These are phyloP conservation scores for Corchorus olitorius DNA, from an alignment of 345 rosid genomes.

Conservation along the genomic window DNA sequence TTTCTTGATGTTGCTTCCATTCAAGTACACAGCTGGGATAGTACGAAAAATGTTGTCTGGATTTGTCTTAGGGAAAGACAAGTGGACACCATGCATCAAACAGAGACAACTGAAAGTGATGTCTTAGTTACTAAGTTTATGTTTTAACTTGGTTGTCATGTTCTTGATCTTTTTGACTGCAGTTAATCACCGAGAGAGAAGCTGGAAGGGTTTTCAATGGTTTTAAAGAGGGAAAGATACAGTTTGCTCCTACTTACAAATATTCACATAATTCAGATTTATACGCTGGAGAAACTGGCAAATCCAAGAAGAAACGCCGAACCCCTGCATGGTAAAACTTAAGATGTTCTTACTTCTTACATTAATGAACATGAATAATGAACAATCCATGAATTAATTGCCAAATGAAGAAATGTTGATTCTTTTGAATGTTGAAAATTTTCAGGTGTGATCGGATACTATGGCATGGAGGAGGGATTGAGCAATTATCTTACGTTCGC, in stretches of 20 bases:
- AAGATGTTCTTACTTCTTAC: background rate
- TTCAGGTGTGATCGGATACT: conserved; percentile 93
- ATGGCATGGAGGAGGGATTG: conserved; percentile 82
- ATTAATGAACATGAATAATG: background rate
- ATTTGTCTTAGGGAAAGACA: background rate
- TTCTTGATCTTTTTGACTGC: conserved; percentile 19
- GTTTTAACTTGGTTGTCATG: background rate
- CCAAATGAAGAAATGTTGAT: background rate
- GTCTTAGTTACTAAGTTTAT: background rate
- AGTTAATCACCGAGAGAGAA: conserved; percentile 84
- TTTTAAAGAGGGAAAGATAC: conserved; percentile 73
- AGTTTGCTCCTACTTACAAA: conserved; percentile 92
- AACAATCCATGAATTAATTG: background rate
- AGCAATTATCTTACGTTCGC: conserved; percentile 70
- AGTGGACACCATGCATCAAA: background rate
- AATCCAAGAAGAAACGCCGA: conserved; percentile 91
- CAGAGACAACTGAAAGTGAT: background rate
- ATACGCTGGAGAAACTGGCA: conserved; percentile 82
- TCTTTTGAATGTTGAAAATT: conserved; percentile 1
- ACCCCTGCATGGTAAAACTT: conserved; percentile 88
- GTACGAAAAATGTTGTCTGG: background rate
- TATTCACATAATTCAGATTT: conserved; percentile 84
- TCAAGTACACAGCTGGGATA: background rate
- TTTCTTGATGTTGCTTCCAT: background rate
- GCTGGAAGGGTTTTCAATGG: conserved; percentile 86